Base-by-base conservation (phyloP, 805 yeast genomes). In the Yamadazyma olivae region DNA sequence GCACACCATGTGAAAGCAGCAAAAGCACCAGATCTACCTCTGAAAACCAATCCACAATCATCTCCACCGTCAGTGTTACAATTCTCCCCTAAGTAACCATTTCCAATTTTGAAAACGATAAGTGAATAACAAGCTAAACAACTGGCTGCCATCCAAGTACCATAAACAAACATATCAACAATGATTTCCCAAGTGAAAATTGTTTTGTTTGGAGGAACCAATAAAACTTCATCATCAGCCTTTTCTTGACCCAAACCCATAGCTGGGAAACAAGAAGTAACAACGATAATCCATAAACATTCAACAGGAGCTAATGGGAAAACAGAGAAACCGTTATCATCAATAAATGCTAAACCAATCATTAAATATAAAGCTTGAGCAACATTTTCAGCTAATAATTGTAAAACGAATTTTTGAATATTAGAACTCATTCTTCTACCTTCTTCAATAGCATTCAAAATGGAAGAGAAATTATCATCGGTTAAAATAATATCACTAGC, bases 401-500 rank as follows among this genome's bases (percentile, higher is more conserved):
- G 64, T 31, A 59, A 49, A 2, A 58, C 63, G 24, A 59, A 58
- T 41, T 59, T 59, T 41, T 57, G 63, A 37, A 59, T 59, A 39
- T 59, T 59, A 13, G 60, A 44, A 17, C 58, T 50, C 63, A 59
- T 59, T 40, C 64, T 46, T 38, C 63, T 39, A 8, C 64, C 57
- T 40, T 53, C 54, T 52, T 55, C 53, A 46, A 57, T 88, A 4
- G 98, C 98, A 44, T 80, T 80, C 48, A 91, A 67, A 49, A 91
- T 91, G 1, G 97, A 88, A 40, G 93, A 79, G 64, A 91, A 91
- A 56, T 91, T 96, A 59, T 91, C 97, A 61, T 90, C 95, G 1
- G 95, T 89, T 45, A 90, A 71, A 39, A 90, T 88, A 95, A 90
- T 90, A 61, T 90, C 98, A 3, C 95, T 82, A 2, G 97, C 97